Evolutionary conservation across 2,329 filamentous ascomycete genomes (phyloP).

Genomic region (Fonsecaea monophora): DNA sequence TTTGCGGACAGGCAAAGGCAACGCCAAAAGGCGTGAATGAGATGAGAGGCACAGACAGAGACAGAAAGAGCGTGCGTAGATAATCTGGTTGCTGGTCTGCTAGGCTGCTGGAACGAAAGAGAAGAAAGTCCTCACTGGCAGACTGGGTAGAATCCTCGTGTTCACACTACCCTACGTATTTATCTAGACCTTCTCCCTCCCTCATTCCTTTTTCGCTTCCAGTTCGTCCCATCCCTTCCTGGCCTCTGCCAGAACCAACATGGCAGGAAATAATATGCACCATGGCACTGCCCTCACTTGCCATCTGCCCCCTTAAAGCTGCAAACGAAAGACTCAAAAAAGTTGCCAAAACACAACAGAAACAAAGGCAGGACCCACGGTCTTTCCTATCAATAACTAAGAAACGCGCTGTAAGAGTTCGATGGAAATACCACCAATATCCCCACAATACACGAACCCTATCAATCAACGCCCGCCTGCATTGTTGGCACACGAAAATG

Average conservation of each 20-base stretch:
- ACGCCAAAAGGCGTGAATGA: too few relatives aligned
- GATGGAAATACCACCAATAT: slow-evolving; percentile 7
- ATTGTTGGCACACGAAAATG: slow-evolving; percentile 28
- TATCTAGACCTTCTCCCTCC: neutral
- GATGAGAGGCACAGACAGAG: neutral
- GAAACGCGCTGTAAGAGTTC: slow-evolving; percentile 1
- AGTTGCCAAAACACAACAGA: neutral
- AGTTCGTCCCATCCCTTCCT: neutral
- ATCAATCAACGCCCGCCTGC: slow-evolving; percentile 13
- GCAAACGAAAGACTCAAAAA: neutral
- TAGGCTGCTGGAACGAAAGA: too few relatives aligned
- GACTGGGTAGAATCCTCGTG: neutral
- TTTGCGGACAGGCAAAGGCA: too few relatives aligned
- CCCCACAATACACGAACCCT: neutral
- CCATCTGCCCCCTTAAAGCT: neutral
- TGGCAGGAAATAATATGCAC: neutral
- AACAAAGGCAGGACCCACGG: neutral
- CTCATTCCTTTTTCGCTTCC: neutral
- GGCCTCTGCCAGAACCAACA: neutral
- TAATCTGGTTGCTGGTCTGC: too few relatives aligned
- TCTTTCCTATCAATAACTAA: slow-evolving; percentile 12
- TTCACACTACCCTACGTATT: neutral
- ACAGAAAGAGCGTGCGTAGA: neutral
- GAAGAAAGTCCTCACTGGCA: too few relatives aligned
- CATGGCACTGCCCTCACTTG: neutral